These are phyloP conservation scores for Penicillium lividum DNA, from an alignment of 495 filamentous ascomycete genomes.

Conservation along the genomic window DNA sequence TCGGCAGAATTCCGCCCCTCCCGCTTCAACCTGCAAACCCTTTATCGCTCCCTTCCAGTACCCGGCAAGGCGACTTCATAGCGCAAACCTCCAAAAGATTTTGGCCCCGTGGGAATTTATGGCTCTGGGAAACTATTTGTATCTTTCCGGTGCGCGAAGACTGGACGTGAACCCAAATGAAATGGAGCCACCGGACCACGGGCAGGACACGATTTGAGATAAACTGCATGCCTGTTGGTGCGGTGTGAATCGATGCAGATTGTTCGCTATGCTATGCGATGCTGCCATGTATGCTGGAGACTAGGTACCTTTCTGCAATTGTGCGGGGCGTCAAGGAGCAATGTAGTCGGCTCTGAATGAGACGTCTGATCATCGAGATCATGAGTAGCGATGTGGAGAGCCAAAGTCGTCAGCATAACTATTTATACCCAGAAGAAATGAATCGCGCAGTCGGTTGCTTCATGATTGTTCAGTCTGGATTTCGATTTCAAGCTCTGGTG, in stretches of 20 bases:
- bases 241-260: background rate
- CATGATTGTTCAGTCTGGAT: background rate
- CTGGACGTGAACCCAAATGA: constrained; percentile 8
- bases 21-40: background rate
- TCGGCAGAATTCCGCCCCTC: constrained; percentile 15
- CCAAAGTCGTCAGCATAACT: background rate
- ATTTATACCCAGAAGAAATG: background rate
- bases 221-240: background rate
- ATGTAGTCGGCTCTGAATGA: background rate
- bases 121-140: background rate
- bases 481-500: constrained; percentile 3
- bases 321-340: background rate
- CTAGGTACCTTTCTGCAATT: background rate
- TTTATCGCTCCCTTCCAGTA: constrained; percentile 4
- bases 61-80: constrained; percentile 12
- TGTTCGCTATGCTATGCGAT: background rate
- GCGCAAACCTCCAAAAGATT: background rate
- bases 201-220: background rate
- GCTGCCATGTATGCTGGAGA: background rate
- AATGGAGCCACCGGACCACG: background rate
- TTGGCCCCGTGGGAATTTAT: background rate
- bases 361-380: background rate
- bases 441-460: constrained; percentile 2
- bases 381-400: background rate
- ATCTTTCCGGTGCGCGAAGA: constrained; percentile 8